A percentile compares a stretch with the other conserved stretches of the same genome.
Evolutionary conservation across 2,329 filamentous ascomycete genomes (phyloP).

Genomic region (Leptographium wingfieldii): DNA sequence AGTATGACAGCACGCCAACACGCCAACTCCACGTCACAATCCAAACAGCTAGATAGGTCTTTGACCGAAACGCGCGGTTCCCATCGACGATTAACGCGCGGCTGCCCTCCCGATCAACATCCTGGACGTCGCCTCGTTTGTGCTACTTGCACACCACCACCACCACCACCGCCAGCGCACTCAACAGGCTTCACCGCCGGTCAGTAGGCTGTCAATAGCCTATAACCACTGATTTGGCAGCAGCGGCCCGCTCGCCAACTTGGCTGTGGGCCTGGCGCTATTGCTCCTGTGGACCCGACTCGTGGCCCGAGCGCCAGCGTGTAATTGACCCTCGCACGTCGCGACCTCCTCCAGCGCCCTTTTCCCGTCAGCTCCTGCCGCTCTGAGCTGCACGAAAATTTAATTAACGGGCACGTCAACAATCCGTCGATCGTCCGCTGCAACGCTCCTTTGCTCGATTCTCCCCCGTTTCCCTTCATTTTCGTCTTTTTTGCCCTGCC

Average conservation of each 20-base stretch:
- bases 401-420: not conserved
- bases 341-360: not conserved
- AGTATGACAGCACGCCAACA: no score
- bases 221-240: not conserved
- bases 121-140: no score
- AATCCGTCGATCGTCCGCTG: not conserved
- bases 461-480: not conserved
- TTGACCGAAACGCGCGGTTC: no score
- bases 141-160: no score
- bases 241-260: not conserved
- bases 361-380: not conserved
- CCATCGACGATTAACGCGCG: no score
- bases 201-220: not conserved
- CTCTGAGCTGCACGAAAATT: not conserved
- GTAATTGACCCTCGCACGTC: not conserved
- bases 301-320: slow-evolving; percentile 1
- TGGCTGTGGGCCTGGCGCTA: not conserved
- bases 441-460: not conserved
- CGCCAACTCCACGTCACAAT: no score
- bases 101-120: no score
- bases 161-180: no score
- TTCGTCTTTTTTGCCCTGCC: not conserved
- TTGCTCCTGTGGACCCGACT: not conserved
- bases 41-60: no score
- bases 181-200: not conserved